Evolutionary conservation across 2,329 filamentous ascomycete species (phyloP).

Genomic region (Cordyceps tenuipes): DNA sequence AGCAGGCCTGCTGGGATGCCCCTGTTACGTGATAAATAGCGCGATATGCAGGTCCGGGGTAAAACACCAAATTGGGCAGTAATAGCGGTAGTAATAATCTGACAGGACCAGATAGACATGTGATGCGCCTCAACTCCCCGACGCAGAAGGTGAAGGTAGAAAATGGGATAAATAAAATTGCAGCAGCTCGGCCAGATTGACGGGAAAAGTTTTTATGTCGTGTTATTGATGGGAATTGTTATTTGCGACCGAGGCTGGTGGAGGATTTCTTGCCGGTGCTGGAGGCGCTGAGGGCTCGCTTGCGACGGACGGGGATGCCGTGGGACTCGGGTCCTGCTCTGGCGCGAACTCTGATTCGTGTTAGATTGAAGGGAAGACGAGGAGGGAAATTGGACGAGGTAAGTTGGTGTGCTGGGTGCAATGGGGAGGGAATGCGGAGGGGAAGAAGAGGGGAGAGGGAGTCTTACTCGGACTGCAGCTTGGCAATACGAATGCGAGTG

Average conservation of each 20-base stretch:
- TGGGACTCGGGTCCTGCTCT: background rate
- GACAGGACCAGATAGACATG: background rate
- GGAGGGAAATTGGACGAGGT: no score
- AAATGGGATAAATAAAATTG: background rate
- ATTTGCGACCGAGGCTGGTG: background rate
- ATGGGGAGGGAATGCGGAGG: background rate
- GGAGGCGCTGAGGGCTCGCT: slow-evolving; percentile 7
- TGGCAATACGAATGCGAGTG: slow-evolving; percentile 38
- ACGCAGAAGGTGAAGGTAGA: background rate
- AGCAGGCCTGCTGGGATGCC: background rate
- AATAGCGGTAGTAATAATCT: slow-evolving; percentile 8
- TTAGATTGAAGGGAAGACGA: background rate
- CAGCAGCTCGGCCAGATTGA: background rate
- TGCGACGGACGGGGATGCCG: slow-evolving; percentile 8
- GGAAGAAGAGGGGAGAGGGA: no score
- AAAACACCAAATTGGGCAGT: background rate
- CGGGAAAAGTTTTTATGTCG: background rate
- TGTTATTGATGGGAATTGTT: background rate
- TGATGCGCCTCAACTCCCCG: background rate
- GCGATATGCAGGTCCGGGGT: background rate
- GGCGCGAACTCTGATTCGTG: slow-evolving; percentile 6
- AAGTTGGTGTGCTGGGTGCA: background rate
- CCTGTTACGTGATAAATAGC: background rate
- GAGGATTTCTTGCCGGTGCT: slow-evolving; percentile 7
- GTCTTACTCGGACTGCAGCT: slow-evolving; percentile 39